These are phyloP conservation scores for Starmerella sp. DNA, from an alignment of 805 yeast genomes.

Conservation along the genomic window DNA sequence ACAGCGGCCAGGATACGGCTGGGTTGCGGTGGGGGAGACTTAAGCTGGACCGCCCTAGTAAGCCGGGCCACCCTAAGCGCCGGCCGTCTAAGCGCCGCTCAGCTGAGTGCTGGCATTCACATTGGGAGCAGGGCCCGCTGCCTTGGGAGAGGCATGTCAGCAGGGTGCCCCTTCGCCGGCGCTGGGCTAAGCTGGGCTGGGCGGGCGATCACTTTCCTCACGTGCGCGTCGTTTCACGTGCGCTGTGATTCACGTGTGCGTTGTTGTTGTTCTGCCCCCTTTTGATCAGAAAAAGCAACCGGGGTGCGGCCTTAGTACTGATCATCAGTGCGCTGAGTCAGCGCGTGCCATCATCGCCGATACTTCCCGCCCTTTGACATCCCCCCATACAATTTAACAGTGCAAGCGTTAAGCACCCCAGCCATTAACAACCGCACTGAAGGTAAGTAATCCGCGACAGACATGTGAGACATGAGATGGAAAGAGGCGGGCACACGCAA, in stretches of 20 bases:
- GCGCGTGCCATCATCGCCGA: not conserved
- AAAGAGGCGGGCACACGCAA: not conserved
- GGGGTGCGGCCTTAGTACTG: not conserved
- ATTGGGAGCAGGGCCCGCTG: too few relatives aligned
- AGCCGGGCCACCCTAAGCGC: too few relatives aligned
- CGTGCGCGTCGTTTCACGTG: not conserved
- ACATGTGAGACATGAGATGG: not conserved
- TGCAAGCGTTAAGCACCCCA: conserved; percentile 8
- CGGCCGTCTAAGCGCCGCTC: too few relatives aligned
- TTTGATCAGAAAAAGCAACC: not conserved
- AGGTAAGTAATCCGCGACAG: conserved; percentile 3
- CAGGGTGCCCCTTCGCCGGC: too few relatives aligned
- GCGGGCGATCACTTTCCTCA: too few relatives aligned
- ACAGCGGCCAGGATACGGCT: too few relatives aligned
- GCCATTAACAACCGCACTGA: conserved; percentile 3
- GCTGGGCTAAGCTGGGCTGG: too few relatives aligned
- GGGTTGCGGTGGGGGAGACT: too few relatives aligned
- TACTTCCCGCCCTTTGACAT: not conserved
- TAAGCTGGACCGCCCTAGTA: too few relatives aligned
- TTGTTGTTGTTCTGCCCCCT: not conserved
- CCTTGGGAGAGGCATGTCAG: too few relatives aligned
- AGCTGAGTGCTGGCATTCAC: too few relatives aligned
- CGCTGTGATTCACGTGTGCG: not conserved
- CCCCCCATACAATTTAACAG: conserved; percentile 5
- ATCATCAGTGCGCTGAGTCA: conserved; percentile 5